Percentiles rank a stretch among this genome's conserved stretches.
These are phyloP conservation scores for Medicago ruthenica DNA, from an alignment of 306 rosid genomes.

Conservation along the genomic window DNA sequence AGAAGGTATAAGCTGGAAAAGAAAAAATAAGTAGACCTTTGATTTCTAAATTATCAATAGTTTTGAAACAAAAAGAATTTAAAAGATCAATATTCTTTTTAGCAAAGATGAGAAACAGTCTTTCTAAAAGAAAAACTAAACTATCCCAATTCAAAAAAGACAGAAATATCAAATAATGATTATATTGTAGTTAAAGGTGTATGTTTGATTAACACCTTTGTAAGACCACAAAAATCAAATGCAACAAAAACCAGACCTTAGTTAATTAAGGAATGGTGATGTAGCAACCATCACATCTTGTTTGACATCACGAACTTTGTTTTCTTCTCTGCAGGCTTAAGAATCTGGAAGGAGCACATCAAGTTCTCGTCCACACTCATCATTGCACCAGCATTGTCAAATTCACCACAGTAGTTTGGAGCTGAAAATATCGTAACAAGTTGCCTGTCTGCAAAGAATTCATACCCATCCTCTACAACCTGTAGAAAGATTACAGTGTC, in stretches of 20 bases:
- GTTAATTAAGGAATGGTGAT: conserved; percentile 37
- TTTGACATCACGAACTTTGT: conserved; percentile 60
- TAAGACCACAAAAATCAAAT: conserved; percentile 28
- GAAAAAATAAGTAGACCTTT: background rate
- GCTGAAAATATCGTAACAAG: conserved; percentile 93
- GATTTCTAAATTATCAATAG: background rate
- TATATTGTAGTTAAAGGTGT: conserved; percentile 14
- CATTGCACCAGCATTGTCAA: conserved; percentile 97
- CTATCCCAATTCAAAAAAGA: conserved; percentile 3
- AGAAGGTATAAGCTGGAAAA: conserved; percentile 1
- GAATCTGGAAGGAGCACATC: conserved; percentile 96
- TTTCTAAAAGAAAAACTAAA: conserved; percentile 26
- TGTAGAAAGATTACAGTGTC: conserved; percentile 43
- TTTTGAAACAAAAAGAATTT: background rate
- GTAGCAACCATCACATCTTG: conserved; percentile 56
- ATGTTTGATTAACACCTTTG: conserved; percentile 10
- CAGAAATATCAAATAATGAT: conserved; percentile 19
- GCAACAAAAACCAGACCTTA: conserved; percentile 53
- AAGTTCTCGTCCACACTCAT: conserved; percentile 88
- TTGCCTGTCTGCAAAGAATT: conserved; percentile 87
- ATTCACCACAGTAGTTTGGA: conserved; percentile 91
- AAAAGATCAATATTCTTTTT: background rate
- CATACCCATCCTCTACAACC: conserved; percentile 98
- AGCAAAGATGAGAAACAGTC: conserved; percentile 12
- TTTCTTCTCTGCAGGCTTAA: conserved; percentile 87